Percentiles rank a stretch among this genome's conserved stretches.
phyloP scores from a whole-genome alignment of 106 monocot species.

The Dioscorea alata region DNA sequence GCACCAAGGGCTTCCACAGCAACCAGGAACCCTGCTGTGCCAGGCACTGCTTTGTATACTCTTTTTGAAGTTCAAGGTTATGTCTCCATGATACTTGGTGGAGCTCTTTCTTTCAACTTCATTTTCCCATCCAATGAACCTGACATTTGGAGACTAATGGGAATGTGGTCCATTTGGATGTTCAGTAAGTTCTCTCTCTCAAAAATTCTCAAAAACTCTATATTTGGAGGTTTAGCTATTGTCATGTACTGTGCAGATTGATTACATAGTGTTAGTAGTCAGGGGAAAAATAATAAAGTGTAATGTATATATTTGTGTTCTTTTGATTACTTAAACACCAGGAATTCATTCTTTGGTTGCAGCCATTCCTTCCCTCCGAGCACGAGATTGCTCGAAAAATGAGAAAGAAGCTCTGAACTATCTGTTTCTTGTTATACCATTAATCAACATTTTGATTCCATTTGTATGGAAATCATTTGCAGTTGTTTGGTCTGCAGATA shows the following conservation, averaged over 20 bases:
- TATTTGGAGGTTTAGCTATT: too few species aligned
- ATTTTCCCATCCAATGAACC: constrained; percentile 95
- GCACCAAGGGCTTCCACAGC: constrained; percentile 95
- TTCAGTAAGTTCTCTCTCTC: constrained; percentile 61
- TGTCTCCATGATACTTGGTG: constrained; percentile 87
- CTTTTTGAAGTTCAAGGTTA: constrained; percentile 95
- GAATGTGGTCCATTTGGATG: constrained; percentile 99
- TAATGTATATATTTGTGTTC: too few species aligned
- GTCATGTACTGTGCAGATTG: too few species aligned
- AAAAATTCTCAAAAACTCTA: too few species aligned
- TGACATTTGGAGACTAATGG: constrained; percentile 95
- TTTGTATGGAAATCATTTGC: constrained; percentile 86
- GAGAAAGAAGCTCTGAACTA: constrained; percentile 99
- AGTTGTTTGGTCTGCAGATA: constrained; percentile 97
- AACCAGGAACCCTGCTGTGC: constrained; percentile 90
- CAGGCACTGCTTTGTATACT: constrained; percentile 74
- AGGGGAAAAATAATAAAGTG: too few species aligned
- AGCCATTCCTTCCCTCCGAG: constrained; percentile 89
- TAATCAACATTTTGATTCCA: constrained; percentile 77
- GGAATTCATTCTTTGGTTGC: constrained; percentile 15
- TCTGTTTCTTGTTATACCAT: constrained; percentile 76
- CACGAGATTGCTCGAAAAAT: constrained; percentile 86
- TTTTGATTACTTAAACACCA: too few species aligned
- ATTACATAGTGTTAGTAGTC: too few species aligned
- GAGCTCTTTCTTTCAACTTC: constrained; percentile 89